Base-by-base conservation (phyloP, 257 asterid genomes). In the Cinchona pubescens region DNA sequence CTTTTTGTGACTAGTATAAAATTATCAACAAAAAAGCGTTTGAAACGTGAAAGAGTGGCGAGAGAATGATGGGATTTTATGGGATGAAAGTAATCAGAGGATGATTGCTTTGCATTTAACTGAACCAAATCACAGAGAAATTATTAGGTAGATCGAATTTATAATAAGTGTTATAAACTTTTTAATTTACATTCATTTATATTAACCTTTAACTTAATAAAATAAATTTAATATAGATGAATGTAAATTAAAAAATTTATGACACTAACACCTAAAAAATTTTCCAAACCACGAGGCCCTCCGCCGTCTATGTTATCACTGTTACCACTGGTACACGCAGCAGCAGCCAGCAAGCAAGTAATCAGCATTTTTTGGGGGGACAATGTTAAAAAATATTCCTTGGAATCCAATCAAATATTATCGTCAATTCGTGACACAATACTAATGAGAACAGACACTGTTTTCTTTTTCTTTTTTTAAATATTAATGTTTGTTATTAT, bases 31-130 rank as follows among this genome's bases (percentile, higher is more conserved):
- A n/a, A n/a, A n/a, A n/a, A n/a, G n/a, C n/a, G n/a, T n/a, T n/a
- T n/a, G 55, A 35, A 73, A 78, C 65, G 85, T 80, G 68, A 80
- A 59, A 18, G 69, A 75, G 56, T 76, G 84, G 82, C 78, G 85
- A 82, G 72, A 75, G 71, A 79, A n/a, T 69, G 81, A 66, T 34
- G 35, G 29, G 55, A 38, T 51, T 69, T 35, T 68, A 80, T 74
- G 71, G 79, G 75, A 55, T 63, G 77, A 42, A 85, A 79, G 81
- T 78, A 86, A 75, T 74, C 67, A 79, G 78, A 46, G 68, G 58
- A 56, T 63, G 86, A 56, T 69, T 85, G 79, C 51, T 59, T 87
- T 79, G 85, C 85, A 83, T 86, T 78, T 70, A 88, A 88, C 88
- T 80, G 87, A 84, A 83, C 77, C 76, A 69, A n/a, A n/a, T n/a